Evolutionary conservation across 2,329 filamentous ascomycete genomes (phyloP), one percentile per base, ranked within the genome.

Genomic region (Sporothrix variecibatus): DNA sequence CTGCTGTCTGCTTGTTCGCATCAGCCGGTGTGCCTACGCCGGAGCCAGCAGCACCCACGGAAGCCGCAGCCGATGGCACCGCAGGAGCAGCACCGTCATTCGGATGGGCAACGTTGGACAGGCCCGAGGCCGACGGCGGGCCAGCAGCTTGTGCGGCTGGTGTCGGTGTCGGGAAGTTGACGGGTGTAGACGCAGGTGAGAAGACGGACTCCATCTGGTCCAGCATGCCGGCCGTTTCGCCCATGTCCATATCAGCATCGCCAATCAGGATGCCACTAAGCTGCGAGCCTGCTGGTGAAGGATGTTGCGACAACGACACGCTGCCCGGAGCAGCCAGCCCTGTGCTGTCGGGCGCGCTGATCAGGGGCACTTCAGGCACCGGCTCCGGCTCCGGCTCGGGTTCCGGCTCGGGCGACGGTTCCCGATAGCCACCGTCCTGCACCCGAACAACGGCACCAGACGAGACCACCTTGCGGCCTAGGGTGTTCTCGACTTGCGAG

Each of bases 401-500:
- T n/a, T 78, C 79, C 17, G 82, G 79, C 28, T 80, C 78, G 2
- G 80, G 81, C 5, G 83, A 84, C 7, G 86, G 87, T 76, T 94
- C 89, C 81, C 94, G 88, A 76, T 87, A 90, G 2, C 94, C 94
- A 68, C 94, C 94, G 78, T 93, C 92, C 79, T 96, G 90, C 60
- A 97, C 87, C 64, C 93, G 91, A 51, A 89, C 87, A 8, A 95
- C 86, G 31, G 88, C 86, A 69, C 90, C 88, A 72, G 93, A 88
- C 34, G 87, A 85, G 51, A 88, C 86, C 60, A 93, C 89, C 76
- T 89, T 90, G 73, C 90, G 90, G 23, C 90, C 91, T n/a, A 93
- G 86, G 2, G 89, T 84, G 70, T 87, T 84, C 83, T 97, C 94
- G 1, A 97, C 89, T 72, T 93, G 89, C 58, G 89, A 86, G 31